A percentile compares a stretch with the other conserved stretches of the same genome.
Conservation (phyloP, 805 yeast species). For the baker's yeast (Saccharomyces cerevisiae) region DNA sequence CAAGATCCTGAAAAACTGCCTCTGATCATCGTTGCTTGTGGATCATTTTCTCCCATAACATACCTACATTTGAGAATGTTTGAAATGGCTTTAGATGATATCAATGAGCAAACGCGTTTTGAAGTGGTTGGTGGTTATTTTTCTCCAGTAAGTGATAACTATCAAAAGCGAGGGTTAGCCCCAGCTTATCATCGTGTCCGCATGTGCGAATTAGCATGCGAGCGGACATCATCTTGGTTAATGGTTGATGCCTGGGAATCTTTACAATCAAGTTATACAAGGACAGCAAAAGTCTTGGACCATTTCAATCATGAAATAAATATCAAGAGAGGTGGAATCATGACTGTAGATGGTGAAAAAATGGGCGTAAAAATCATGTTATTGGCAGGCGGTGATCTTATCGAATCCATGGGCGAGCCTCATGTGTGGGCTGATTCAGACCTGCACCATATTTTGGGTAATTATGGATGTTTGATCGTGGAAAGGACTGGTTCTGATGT, state of each 20-base stretch:
- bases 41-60: slow-evolving; percentile 92
- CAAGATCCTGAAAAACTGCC: slow-evolving; percentile 76
- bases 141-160: slow-evolving; percentile 89
- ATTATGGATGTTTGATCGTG: slow-evolving; percentile 91
- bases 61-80: slow-evolving; percentile 94
- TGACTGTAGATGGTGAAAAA: slow-evolving; percentile 46
- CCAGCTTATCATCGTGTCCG: slow-evolving; percentile 83
- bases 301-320: slow-evolving; percentile 95
- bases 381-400: slow-evolving; percentile 94
- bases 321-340: slow-evolving; percentile 81
- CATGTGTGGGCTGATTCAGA: slow-evolving; percentile 98
- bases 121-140: slow-evolving; percentile 96
- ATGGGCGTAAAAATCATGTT: slow-evolving; percentile 92
- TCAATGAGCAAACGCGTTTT: slow-evolving; percentile 82
- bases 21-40: slow-evolving; percentile 91
- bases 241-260: slow-evolving; percentile 99
- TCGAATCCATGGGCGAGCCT: slow-evolving; percentile 99
- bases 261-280: slow-evolving; percentile 77
- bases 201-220: slow-evolving; percentile 98
- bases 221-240: slow-evolving; percentile 90
- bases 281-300: slow-evolving; percentile 92
- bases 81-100: slow-evolving; percentile 95
- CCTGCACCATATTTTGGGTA: slow-evolving; percentile 88
- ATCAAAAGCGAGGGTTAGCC: slow-evolving; percentile 88
- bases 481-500: slow-evolving; percentile 97